These are phyloP conservation scores for Lagenaria siceraria DNA, from an alignment of 306 rosid genomes.

Conservation along the genomic window DNA sequence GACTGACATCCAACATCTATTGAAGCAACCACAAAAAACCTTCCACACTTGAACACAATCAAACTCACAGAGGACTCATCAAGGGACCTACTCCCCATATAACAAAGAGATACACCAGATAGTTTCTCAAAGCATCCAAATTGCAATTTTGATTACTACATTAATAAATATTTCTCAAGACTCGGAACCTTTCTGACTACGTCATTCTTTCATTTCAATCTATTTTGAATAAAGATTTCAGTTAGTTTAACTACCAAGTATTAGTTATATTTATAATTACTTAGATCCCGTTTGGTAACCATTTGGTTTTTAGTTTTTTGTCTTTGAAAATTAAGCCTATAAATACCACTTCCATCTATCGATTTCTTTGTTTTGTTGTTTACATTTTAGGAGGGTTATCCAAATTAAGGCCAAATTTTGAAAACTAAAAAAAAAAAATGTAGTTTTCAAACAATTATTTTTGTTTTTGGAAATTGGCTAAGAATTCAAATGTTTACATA, in stretches of 20 bases:
- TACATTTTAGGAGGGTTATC: no score
- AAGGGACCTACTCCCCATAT: background rate
- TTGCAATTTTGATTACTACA: background rate
- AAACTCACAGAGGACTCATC: background rate
- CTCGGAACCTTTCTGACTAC: background rate
- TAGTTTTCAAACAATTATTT: no score
- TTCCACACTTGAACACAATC: background rate
- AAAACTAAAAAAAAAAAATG: no score
- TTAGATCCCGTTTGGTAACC: no score
- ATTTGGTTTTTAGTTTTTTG: no score
- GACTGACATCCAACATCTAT: background rate
- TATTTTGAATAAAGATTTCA: background rate
- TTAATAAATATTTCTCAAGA: background rate
- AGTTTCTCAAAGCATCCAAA: background rate
- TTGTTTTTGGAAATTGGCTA: no score
- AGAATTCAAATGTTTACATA: no score
- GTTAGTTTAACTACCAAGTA: background rate
- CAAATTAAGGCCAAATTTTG: no score
- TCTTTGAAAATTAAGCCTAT: no score
- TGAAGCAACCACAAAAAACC: background rate
- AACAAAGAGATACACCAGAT: background rate
- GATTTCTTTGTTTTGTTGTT: no score
- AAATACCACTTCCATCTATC: no score
- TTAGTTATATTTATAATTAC: background rate
- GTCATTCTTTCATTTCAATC: background rate